Conservation (phyloP, 139 green algal species). For the Volvox africanus region DNA sequence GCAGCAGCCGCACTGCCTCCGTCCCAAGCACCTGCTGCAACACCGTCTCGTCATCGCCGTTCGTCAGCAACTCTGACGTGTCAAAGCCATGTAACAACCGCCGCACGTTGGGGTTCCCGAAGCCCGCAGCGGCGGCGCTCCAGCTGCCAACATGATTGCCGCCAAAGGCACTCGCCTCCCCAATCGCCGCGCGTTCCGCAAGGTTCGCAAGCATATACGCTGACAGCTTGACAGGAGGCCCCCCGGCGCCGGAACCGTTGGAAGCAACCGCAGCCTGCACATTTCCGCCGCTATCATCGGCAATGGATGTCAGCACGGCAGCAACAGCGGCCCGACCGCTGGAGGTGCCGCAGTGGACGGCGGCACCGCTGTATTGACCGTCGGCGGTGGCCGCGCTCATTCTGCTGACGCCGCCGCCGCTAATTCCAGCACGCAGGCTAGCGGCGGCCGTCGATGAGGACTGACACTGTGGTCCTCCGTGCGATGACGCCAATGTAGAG, state of each 20-base stretch:
- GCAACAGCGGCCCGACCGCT: no score
- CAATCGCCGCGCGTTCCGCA: background rate
- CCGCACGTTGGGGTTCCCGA: background rate
- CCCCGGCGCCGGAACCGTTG: background rate
- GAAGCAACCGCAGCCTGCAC: background rate
- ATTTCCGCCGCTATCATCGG: no score
- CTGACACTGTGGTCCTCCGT: background rate
- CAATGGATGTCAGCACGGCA: no score
- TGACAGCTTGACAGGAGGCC: background rate
- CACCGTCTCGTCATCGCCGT: constrained; percentile 38
- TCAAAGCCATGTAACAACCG: constrained; percentile 15
- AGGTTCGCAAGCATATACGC: background rate
- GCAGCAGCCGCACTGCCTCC: background rate
- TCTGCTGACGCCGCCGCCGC: no score
- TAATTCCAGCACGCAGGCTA: no score
- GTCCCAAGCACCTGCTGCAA: constrained; percentile 2
- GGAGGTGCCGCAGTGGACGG: no score
- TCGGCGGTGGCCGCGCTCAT: no score
- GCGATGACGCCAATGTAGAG: background rate
- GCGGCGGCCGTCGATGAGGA: background rate
- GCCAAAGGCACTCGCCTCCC: background rate
- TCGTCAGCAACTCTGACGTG: constrained; percentile 5
- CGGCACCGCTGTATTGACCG: no score
- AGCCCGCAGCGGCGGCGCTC: background rate
- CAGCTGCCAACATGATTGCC: background rate